Percentiles rank a stretch among this genome's conserved stretches.
Evolutionary conservation across 371 early-diverging fungal species (phyloP).

Genomic region (Syncephalastrum sp.): DNA sequence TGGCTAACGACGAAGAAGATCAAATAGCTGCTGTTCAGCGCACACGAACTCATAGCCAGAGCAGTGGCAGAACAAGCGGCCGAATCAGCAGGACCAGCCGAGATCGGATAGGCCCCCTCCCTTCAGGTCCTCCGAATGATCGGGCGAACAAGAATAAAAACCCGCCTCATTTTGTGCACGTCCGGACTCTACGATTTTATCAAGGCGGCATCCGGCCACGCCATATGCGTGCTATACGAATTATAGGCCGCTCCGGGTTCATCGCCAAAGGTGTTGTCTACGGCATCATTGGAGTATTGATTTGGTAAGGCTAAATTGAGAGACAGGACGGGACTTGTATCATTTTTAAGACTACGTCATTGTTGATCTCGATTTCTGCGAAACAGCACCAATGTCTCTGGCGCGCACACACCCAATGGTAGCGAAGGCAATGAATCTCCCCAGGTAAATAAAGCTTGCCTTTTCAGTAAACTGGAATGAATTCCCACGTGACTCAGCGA

Average conservation of each 20-base stretch:
- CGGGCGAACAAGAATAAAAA: too few relatives aligned
- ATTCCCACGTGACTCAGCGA: background rate
- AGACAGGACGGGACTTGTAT: too few relatives aligned
- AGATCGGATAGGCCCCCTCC: too few relatives aligned
- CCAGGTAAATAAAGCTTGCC: conserved; percentile 20
- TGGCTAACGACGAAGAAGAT: too few relatives aligned
- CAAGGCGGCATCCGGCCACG: conserved; percentile 14
- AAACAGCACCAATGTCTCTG: conserved; percentile 32
- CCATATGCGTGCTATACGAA: conserved; percentile 12
- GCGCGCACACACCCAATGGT: conserved; percentile 41
- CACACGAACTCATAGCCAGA: too few relatives aligned
- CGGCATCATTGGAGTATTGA: conserved; percentile 46
- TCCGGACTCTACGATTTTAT: conserved; percentile 9
- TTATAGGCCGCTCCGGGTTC: conserved; percentile 30
- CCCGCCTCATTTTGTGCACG: too few relatives aligned
- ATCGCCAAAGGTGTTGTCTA: conserved; percentile 49
- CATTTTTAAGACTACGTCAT: too few relatives aligned
- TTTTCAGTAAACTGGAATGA: background rate
- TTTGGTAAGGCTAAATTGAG: background rate
- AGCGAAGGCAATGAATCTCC: conserved; percentile 46
- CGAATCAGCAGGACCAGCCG: background rate
- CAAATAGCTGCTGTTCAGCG: too few relatives aligned
- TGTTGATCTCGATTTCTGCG: too few relatives aligned
- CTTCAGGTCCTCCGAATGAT: too few relatives aligned
- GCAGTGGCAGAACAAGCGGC: background rate